Evolutionary conservation across 495 filamentous ascomycete genomes (phyloP), one percentile per base, ranked within the genome.

Genomic region (Penicillium herquei): DNA sequence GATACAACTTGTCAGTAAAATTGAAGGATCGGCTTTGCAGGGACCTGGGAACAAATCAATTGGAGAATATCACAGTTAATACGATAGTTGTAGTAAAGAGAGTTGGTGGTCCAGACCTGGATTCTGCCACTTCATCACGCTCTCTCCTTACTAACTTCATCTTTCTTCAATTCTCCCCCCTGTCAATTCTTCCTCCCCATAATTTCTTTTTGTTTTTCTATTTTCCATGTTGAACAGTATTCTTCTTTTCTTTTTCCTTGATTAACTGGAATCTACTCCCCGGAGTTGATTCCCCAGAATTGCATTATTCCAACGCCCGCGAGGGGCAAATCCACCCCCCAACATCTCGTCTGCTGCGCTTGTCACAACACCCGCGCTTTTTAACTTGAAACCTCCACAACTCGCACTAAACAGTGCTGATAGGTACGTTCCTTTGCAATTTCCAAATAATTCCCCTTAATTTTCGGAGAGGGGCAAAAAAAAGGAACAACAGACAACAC

Each of bases 371-470:
- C 51, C 59, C 60, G 62, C 65, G 65, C 52, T 49, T 58, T 39
- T 62, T 44, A 64, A 63, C 51, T 54, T 70, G 67, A 70, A 70
- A 70, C 60, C 33, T 31, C 37, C 51, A 16, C 48, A 16, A 40
- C 30, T 12, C 33, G 2, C 37, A 21, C 47, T 55, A 13, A 37
- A 39, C 14, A 35, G 32, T 31, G 18, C 31, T 35, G 39, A 26
- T 53, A 17, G 32, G 43, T 43, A 50, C 18, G 44, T 37, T 42
- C 49, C 48, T 39, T 57, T 62, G 18, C 18, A 43, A 56, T 52
- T 33, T 44, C 33, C 39, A 42, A 33, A 43, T 53, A 32, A 26
- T n/a, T 26, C 17, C 18, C 43, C 21, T n/a, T 40, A 32, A 41
- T 42, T 39, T 21, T 26, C 21, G 21, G 21, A 26, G 21, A 26